Base-by-base conservation (phyloP, 352 stramenopile species). In the Phytophthora quininea region DNA sequence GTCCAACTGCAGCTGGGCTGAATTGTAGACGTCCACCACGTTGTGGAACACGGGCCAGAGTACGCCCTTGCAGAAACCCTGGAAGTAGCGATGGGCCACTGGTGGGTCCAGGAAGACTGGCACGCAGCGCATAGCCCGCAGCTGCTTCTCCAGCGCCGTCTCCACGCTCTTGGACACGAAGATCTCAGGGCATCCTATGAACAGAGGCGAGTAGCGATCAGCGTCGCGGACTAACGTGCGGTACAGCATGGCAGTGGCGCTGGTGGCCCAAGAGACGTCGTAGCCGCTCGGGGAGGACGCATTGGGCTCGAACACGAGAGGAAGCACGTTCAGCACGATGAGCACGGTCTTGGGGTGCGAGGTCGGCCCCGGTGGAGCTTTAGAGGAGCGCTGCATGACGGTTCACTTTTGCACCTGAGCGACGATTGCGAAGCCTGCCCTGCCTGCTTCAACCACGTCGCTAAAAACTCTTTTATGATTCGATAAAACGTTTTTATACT, bases 11-110 rank as follows among this genome's bases (percentile, higher is more conserved):
- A 93, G 74, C 65, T 90, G 71, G 19, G 86, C 84, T 42, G 82
- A 89, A 60, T 92, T 93, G 74, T 99, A 99, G 1, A 99, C 95
- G 60, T 98, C 97, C 35, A 98, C 89, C 4, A 99, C 91, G 73
- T 99, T 98, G 78, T 99, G 97, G 65, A 99, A 95, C 32, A 99
- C 86, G 1, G 97, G 96, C 97, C 97, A 99, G 14, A 99, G 86
- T n/a, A 98, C 88, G 49, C 96, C 94, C 73, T 99, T 99, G 80
- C 97, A 99, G 70, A 98, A 99, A 19, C 91, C 92, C 73, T 97
- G 82, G 71, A 95, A 96, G 74, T 95, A 95, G 27, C 77, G 80
- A 54, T 95, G 82, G 27, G 84, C 85, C 40, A 98, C 71, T 3
- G 77, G 67, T 10, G 92, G 86, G 46, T 98, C 92, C 33, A 98